Percentiles rank a stretch among this genome's conserved stretches.
Evolutionary conservation across 805 yeast genomes (phyloP).

Genomic region (Candida boidinii): DNA sequence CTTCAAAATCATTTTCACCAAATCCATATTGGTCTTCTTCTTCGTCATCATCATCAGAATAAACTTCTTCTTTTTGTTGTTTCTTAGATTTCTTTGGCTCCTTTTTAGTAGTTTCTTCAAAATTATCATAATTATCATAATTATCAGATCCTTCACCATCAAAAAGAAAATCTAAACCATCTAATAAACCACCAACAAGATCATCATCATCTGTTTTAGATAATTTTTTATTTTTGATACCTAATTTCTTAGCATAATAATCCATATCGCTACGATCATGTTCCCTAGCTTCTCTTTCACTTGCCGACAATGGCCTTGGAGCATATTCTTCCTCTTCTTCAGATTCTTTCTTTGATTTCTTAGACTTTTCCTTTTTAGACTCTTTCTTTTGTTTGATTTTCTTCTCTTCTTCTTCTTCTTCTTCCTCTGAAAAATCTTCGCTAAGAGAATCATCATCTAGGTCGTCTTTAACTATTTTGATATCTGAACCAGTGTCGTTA

Average conservation of each 20-base stretch:
- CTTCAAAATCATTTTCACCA: slow-evolving; percentile 22
- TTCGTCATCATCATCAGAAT: slow-evolving; percentile 16
- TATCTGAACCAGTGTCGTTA: neutral
- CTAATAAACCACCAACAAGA: slow-evolving; percentile 72
- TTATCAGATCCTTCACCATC: slow-evolving; percentile 4
- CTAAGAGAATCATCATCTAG: slow-evolving; percentile 14
- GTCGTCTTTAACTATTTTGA: slow-evolving; percentile 4
- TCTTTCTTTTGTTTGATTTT: slow-evolving; percentile 8
- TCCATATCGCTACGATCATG: slow-evolving; percentile 73
- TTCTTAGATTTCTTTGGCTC: slow-evolving; percentile 10
- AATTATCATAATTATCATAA: slow-evolving; percentile 11
- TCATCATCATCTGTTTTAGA: slow-evolving; percentile 57
- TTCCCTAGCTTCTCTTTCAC: slow-evolving; percentile 38
- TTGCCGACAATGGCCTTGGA: slow-evolving; percentile 25
- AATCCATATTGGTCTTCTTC: too few species aligned
- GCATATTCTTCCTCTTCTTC: slow-evolving; percentile 6
- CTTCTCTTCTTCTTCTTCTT: slow-evolving; percentile 8
- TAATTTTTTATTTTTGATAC: slow-evolving; percentile 48
- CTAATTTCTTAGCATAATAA: slow-evolving; percentile 77
- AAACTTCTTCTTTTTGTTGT: slow-evolving; percentile 12
- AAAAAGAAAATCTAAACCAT: slow-evolving; percentile 56
- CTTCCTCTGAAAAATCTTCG: slow-evolving; percentile 13
- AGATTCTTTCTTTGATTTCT: too few species aligned
- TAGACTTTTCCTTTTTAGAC: slow-evolving; percentile 9
- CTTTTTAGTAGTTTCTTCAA: slow-evolving; percentile 10